These are phyloP conservation scores for Malassezia vespertilionis DNA, from an alignment of 1,284 basidiomycete genomes.

Conservation along the genomic window DNA sequence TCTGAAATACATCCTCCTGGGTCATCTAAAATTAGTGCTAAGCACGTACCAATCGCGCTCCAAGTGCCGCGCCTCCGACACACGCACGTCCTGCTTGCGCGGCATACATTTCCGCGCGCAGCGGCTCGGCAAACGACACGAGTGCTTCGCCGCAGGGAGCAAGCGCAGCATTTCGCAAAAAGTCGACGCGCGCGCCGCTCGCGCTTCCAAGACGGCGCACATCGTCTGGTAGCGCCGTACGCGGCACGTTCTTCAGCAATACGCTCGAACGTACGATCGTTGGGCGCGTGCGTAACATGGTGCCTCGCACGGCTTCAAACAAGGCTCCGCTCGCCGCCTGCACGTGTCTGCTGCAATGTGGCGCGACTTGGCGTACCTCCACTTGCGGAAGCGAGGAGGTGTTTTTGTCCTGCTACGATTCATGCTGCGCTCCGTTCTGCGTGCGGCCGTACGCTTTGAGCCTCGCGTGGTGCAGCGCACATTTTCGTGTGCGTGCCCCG, in stretches of 20 bases:
- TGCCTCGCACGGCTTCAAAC: neutral
- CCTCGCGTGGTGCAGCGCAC: neutral
- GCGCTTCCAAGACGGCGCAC: neutral
- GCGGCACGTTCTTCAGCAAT: slow-evolving; percentile 2
- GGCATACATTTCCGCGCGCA: neutral
- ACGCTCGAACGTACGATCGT: neutral
- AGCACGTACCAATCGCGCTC: neutral
- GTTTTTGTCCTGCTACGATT: neutral
- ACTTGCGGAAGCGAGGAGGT: neutral
- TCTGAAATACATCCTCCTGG: neutral
- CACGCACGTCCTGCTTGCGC: neutral
- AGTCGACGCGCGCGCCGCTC: neutral
- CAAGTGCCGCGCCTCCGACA: slow-evolving; percentile 5
- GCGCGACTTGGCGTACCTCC: neutral
- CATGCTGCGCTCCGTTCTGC: slow-evolving; percentile 9
- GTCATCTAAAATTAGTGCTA: neutral
- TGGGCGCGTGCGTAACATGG: neutral
- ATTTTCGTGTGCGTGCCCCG: neutral
- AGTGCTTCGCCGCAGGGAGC: slow-evolving; percentile 1
- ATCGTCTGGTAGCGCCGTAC: slow-evolving; percentile 2
- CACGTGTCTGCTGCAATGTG: no score
- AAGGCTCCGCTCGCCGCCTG: no score
- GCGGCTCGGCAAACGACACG: neutral
- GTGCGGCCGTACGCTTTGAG: slow-evolving; percentile 6
- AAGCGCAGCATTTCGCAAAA: slow-evolving; percentile 8